These are phyloP conservation scores for Acaromyces ingoldii DNA, from an alignment of 1,284 basidiomycete genomes.

Conservation along the genomic window DNA sequence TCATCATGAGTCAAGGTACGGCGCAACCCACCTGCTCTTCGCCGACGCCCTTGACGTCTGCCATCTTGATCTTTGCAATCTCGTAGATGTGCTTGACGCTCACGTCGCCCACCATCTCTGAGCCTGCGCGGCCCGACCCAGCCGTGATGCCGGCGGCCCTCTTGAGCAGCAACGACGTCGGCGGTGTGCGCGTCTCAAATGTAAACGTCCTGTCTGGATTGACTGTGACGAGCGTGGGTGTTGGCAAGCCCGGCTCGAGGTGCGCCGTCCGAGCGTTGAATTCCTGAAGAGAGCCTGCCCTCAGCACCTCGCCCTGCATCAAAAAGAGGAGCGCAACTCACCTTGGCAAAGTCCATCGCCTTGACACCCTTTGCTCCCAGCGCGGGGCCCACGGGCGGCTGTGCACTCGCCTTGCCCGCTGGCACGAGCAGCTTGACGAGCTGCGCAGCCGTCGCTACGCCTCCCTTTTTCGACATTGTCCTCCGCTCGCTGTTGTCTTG, in stretches of 20 bases:
- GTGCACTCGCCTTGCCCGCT: slow-evolving; percentile 91
- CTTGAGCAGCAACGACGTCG: slow-evolving; percentile 82
- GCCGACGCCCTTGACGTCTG: slow-evolving; percentile 57
- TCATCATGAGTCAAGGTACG: not conserved
- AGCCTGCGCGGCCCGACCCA: slow-evolving; percentile 63
- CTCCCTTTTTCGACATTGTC: slow-evolving; percentile 48
- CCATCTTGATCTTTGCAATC: slow-evolving; percentile 94
- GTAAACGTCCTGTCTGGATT: slow-evolving; percentile 92
- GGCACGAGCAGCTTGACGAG: slow-evolving; percentile 69
- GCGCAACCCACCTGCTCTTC: slow-evolving; percentile 35
- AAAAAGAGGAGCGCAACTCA: too few species aligned
- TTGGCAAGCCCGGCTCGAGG: slow-evolving; percentile 77
- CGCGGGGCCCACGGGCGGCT: slow-evolving; percentile 92
- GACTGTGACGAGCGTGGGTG: slow-evolving; percentile 84
- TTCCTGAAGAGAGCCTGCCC: slow-evolving; percentile 15
- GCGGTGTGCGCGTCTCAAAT: slow-evolving; percentile 67
- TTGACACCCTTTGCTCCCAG: slow-evolving; percentile 97
- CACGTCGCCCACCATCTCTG: slow-evolving; percentile 69
- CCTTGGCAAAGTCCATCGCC: slow-evolving; percentile 99
- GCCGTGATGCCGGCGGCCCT: slow-evolving; percentile 85
- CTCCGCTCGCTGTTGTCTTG: too few species aligned
- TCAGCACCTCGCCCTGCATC: not conserved
- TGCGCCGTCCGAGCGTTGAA: slow-evolving; percentile 69
- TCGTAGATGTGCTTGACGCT: slow-evolving; percentile 97
- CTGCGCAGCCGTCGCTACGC: slow-evolving; percentile 28